Evolutionary conservation across 2,329 filamentous ascomycete genomes (phyloP), one percentile per base, ranked within the genome.

Genomic region (Neofusicoccum laricinum): DNA sequence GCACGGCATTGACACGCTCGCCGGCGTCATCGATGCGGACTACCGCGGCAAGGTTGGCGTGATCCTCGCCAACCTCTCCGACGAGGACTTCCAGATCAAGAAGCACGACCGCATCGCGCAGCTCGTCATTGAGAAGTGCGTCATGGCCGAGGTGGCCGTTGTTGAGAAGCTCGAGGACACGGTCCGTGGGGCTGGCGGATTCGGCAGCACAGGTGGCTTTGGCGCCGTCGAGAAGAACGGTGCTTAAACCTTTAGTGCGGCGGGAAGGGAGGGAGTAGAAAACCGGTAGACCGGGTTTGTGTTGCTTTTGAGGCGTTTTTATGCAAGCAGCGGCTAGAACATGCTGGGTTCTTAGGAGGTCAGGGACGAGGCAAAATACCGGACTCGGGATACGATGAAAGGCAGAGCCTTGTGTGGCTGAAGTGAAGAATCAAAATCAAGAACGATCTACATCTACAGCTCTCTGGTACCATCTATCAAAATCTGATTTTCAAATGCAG

Each of bases 21-120:
- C 95, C 0, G 95, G 95, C 63, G 95, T 99, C 68, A 98, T 99
- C 71, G 95, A 99, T 78, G 93, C 94, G 38, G 95, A 99, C 79
- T 99, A 99, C 82, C 87, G 95, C 40, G 95, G 95, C 19, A 91
- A 91, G 70, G 90, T 99, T 72, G 97, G 96, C 83, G 90, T 99
- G 30, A 84, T 99, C 69, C 86, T 99, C 61, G 98, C 98, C 79
- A 99, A 99, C 81, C 89, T 96, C 77, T 85, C 85, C 59, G 93
- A 97, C 58, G 79, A 80, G 45, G 93, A 97, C 76, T 98, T 96
- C 74, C 83, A 80, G 49, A 83, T 99, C 69, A 89, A 90, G 73
- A 88, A 90, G 74, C 94, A 94, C 57, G 95, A 99, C 78, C 90
- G 95, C 61, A 83, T 99, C 73, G 96, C 95, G 46, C 95, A 99